phyloP scores from a whole-genome alignment of 2,329 filamentous ascomycete genomes.

The Davidsoniella neocaledoniae region DNA sequence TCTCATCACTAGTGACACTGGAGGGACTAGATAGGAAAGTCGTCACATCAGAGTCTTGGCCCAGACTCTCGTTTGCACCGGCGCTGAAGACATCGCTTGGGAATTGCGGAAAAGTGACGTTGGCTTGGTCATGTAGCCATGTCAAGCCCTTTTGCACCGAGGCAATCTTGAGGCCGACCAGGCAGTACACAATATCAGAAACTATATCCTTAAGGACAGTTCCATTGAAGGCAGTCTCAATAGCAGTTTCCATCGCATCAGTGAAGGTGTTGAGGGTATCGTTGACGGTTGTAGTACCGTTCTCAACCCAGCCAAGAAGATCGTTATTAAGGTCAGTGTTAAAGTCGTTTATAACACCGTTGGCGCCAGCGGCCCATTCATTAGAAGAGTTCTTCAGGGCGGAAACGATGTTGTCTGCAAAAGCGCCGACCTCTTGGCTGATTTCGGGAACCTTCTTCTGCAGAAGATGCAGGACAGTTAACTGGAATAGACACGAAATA shows the following conservation, averaged over 20 bases:
- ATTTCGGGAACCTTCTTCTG: constrained; percentile 62
- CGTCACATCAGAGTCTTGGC: constrained; percentile 40
- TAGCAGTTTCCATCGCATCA: constrained; percentile 53
- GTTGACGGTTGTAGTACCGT: constrained; percentile 68
- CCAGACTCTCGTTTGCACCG: constrained; percentile 48
- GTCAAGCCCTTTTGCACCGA: constrained; percentile 76
- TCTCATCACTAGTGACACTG: constrained; percentile 59
- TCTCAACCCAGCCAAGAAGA: constrained; percentile 74
- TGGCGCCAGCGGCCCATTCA: constrained; percentile 62
- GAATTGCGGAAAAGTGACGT: constrained; percentile 65
- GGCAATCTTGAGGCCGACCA: constrained; percentile 77
- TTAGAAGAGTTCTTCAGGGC: constrained; percentile 56
- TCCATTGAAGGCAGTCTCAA: constrained; percentile 65
- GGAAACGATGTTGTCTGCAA: constrained; percentile 61
- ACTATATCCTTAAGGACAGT: constrained; percentile 69
- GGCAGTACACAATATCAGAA: constrained; percentile 63
- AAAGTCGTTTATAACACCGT: constrained; percentile 51
- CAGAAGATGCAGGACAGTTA: constrained; percentile 55
- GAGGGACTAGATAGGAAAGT: constrained; percentile 66
- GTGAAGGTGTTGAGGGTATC: constrained; percentile 71
- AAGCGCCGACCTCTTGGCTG: constrained; percentile 56
- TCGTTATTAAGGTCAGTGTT: constrained; percentile 69
- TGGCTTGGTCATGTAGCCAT: constrained; percentile 78
- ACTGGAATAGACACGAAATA: constrained; percentile 69
- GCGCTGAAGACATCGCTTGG: constrained; percentile 67